phyloP scores from a whole-genome alignment of 768 basidiomycete species.

The Termitomyces sp. region DNA sequence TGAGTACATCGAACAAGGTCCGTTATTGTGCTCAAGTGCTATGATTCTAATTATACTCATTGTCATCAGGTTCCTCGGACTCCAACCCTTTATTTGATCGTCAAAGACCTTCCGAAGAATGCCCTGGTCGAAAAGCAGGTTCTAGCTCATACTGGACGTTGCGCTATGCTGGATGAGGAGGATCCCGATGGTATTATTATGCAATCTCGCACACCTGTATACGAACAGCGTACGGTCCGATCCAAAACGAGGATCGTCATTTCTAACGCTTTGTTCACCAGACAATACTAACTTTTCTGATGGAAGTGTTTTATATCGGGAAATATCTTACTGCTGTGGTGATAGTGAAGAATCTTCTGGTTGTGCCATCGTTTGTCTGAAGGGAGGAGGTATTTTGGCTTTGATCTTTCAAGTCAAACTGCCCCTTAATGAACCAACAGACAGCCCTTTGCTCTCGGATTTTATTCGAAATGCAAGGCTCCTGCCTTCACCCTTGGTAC shows the following conservation, averaged over 20 bases:
- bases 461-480: neutral
- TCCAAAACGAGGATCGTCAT: neutral
- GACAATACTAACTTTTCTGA: slow-evolving; percentile 4
- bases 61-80: slow-evolving; percentile 14
- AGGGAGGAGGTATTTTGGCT: slow-evolving; percentile 26
- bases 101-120: slow-evolving; percentile 66
- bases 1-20: slow-evolving; percentile 21
- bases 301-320: slow-evolving; percentile 35
- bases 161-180: slow-evolving; percentile 41
- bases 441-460: slow-evolving; percentile 7
- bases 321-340: slow-evolving; percentile 40
- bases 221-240: slow-evolving; percentile 35
- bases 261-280: neutral
- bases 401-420: neutral
- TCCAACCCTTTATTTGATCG: slow-evolving; percentile 55
- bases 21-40: neutral
- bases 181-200: slow-evolving; percentile 34
- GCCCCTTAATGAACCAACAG: too few species aligned
- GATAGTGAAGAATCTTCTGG: slow-evolving; percentile 30
- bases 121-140: slow-evolving; percentile 79
- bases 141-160: slow-evolving; percentile 64
- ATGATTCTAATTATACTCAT: neutral
- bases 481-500: neutral
- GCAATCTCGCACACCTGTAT: slow-evolving; percentile 32
- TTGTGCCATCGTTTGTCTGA: slow-evolving; percentile 43